Evolutionary conservation across 2,329 filamentous ascomycete genomes (phyloP), one percentile per base, ranked within the genome.

Genomic region (Stachybotrys echinatus): DNA sequence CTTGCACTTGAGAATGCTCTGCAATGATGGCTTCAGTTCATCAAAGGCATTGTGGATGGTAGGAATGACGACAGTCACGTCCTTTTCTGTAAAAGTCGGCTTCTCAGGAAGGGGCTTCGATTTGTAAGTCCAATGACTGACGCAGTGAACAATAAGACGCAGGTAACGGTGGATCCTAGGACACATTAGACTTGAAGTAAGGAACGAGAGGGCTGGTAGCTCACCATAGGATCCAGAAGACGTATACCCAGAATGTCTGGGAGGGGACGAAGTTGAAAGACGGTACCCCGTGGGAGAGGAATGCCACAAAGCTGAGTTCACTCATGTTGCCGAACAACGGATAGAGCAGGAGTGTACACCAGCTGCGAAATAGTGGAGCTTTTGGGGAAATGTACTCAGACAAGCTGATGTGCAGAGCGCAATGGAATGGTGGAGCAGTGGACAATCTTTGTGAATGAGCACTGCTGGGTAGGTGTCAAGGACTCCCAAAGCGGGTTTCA

Each of bases 51-150:
- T 89, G 64, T 95, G 89, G 56, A 97, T 91, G 12, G 92, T 95
- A 7, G 92, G 92, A 53, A 96, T 88, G 60, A 97, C 89, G 55
- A 96, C 90, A 6, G 92, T 96, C 61, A 96, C 91, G 80, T 97
- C 89, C 58, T 88, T 74, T 31, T 84, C 80, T 23, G 84, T 89
- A 65, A 91, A 85, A 42, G 77, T 84, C n/a, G 92, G 90, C 55
- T 90, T 88, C 51, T 83, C 81, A 39, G 90, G 87, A 49, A 92
- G 87, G 40, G 88, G 88, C 54, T 91, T 88, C 22, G 92, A 91
- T 68, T 84, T 88, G 74, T 95, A 96, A 12, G 76, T 77, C 88
- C 89, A 94, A 66, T 95, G 92, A 60, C 88, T 90, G 60, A 88
- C 74, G 61, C 89, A 83, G 66, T 96, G 94, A 59, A 95, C 85